These are phyloP conservation scores for Basidiobolus meristosporus DNA, from an alignment of 371 early-diverging fungal species.

Conservation along the genomic window DNA sequence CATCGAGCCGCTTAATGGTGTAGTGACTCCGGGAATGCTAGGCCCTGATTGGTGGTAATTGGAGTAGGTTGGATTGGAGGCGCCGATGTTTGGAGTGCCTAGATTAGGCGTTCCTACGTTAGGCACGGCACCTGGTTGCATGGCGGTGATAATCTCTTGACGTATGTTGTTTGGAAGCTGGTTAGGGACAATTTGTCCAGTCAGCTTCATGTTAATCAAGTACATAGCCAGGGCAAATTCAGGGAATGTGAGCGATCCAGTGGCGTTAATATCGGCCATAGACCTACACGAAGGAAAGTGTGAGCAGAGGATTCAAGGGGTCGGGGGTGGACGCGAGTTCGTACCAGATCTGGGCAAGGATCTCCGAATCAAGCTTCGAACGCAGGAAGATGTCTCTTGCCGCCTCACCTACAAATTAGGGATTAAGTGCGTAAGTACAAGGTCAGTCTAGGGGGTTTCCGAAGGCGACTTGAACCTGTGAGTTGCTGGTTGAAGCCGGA, in stretches of 20 bases:
- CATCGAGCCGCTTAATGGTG: background rate
- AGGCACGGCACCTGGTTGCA: background rate
- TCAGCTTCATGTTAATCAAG: conserved; percentile 23
- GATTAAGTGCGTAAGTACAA: too few relatives aligned
- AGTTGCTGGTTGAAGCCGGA: background rate
- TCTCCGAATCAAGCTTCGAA: background rate
- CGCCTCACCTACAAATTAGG: background rate
- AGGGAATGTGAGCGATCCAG: conserved; percentile 17
- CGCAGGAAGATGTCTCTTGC: background rate
- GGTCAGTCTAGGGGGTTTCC: too few relatives aligned
- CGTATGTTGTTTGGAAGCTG: conserved; percentile 13
- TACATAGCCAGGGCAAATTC: conserved; percentile 40
- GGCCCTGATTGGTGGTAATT: background rate
- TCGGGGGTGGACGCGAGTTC: background rate
- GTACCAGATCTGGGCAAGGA: background rate
- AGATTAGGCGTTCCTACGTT: background rate
- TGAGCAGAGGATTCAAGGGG: background rate
- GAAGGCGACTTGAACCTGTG: too few relatives aligned
- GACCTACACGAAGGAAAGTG: background rate
- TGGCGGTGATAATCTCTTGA: conserved; percentile 9
- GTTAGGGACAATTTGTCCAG: conserved; percentile 17
- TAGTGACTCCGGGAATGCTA: background rate
- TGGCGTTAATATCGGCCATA: conserved; percentile 1
- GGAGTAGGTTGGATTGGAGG: conserved; percentile 1
- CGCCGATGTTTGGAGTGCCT: too few relatives aligned